Base-by-base conservation (phyloP, 495 filamentous ascomycete genomes). In the Penicilliopsis zonata region DNA sequence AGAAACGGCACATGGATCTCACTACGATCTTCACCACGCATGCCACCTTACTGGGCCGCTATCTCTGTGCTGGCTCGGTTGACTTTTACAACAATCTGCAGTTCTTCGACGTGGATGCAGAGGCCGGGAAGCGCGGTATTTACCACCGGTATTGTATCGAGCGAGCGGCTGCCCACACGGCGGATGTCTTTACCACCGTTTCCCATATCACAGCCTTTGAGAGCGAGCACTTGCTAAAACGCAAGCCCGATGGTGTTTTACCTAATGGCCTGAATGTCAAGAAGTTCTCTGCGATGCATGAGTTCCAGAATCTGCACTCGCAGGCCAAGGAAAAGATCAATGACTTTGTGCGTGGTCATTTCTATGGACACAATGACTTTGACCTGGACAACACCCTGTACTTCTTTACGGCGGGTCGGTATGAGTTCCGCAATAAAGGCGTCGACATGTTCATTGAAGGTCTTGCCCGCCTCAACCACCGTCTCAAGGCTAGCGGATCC, bases 21-120 rank as follows among this genome's bases (percentile, higher is more conserved):
- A 98, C 90, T 6, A 96, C 92, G 42, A 95, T 98, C 53, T 98
- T 98, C 61, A 98, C 90, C 20, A 98, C 90, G 3, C 90, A 98
- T 50, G 90, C 90, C 8, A 98, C 90, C 4, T 66, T 98, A 3
- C 71, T 98, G 16, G 90, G 90, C 30, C 77, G 90, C 31, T 98
- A 98, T 47, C 80, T 98, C 26, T 98, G 90, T 47, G 90, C 90
- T 23, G 90, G 90, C 19, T 94, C 85, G 2, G 90, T 96, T 17
- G 90, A 98, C 55, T 98, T 98, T 57, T 98, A 98, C 67, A 98
- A 98, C 65, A 94, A 96, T 52, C 78, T 98, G 13, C 90, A 95
- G 54, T 78, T 78, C 61, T 98, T 98, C 48, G 88, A 98, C 50
- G 85, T 94, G 13, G 90, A 98, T 52, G 78, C 86, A 3, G 92